Conservation (phyloP, 371 early-diverging fungal genomes). For the Saksenaea oblongispora region DNA sequence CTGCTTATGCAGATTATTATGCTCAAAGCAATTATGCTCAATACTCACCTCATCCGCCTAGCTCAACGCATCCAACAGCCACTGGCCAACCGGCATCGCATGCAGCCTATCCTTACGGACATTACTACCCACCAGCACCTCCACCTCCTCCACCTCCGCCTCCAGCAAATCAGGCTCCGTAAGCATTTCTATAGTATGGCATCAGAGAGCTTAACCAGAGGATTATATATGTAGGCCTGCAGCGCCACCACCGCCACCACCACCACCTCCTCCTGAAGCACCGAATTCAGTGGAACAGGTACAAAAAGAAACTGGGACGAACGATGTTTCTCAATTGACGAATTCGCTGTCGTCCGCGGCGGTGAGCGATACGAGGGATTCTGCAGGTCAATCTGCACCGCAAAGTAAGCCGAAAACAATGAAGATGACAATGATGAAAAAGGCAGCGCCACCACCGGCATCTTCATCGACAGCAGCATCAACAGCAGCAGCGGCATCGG, state of each 20-base stretch:
- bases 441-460: constrained; percentile 1
- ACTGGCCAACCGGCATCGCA: constrained; percentile 6
- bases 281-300: neutral
- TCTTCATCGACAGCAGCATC: neutral
- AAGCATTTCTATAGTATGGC: neutral
- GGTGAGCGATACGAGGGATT: constrained; percentile 6
- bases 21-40: constrained; percentile 12
- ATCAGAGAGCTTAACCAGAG: neutral
- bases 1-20: constrained; percentile 10
- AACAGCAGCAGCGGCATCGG: constrained; percentile 1
- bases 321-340: constrained; percentile 4
- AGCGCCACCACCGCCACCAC: constrained; percentile 10
- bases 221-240: neutral
- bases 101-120: constrained; percentile 9
- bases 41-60: constrained; percentile 11
- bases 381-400: constrained; percentile 6
- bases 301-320: neutral
- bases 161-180: neutral
- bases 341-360: neutral
- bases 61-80: constrained; percentile 11
- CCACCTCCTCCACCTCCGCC: constrained; percentile 3
- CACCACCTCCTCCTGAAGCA: neutral
- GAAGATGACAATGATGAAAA: constrained; percentile 11
- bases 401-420: constrained; percentile 7
- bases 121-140: constrained; percentile 14